Conservation (phyloP, 2,329 filamentous ascomycete species). For the Chaetothyriales sp. region DNA sequence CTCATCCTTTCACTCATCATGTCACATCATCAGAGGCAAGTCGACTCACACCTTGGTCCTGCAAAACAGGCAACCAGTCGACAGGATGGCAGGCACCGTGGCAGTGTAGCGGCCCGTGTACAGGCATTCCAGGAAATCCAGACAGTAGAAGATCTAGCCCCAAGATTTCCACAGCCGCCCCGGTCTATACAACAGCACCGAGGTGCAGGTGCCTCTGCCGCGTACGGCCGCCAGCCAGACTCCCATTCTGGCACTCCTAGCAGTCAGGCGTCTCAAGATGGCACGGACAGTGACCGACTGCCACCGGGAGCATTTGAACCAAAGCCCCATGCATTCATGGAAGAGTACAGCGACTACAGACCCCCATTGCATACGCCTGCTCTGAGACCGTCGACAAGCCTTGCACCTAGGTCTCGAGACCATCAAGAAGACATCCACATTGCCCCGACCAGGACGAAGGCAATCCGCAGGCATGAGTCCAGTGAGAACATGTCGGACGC, state of each 20-base stretch:
- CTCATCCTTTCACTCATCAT: conserved; percentile 1
- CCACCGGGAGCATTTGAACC: not conserved
- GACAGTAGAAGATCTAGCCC: conserved; percentile 3
- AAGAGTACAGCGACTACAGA: not conserved
- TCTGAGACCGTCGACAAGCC: not conserved
- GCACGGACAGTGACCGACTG: conserved; percentile 5
- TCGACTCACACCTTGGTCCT: not conserved
- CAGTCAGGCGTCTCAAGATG: conserved; percentile 3
- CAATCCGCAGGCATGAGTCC: conserved; percentile 5
- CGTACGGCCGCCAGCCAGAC: conserved; percentile 3
- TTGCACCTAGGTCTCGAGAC: not conserved
- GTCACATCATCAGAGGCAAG: not conserved
- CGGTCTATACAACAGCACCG: conserved; percentile 3
- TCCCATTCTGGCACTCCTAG: conserved; percentile 4
- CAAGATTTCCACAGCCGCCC: conserved; percentile 3
- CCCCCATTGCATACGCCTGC: not conserved
- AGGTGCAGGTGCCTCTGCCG: not conserved
- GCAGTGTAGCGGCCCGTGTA: conserved; percentile 15
- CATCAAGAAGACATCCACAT: not conserved
- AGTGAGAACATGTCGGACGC: conserved; percentile 7
- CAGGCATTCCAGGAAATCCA: conserved; percentile 14
- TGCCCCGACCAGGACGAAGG: not conserved
- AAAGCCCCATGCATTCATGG: not conserved
- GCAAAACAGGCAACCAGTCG: conserved; percentile 1
- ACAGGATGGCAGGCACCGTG: conserved; percentile 6